These are phyloP conservation scores for Leavenworthia alabamica DNA, from an alignment of 345 rosid genomes.

Conservation along the genomic window DNA sequence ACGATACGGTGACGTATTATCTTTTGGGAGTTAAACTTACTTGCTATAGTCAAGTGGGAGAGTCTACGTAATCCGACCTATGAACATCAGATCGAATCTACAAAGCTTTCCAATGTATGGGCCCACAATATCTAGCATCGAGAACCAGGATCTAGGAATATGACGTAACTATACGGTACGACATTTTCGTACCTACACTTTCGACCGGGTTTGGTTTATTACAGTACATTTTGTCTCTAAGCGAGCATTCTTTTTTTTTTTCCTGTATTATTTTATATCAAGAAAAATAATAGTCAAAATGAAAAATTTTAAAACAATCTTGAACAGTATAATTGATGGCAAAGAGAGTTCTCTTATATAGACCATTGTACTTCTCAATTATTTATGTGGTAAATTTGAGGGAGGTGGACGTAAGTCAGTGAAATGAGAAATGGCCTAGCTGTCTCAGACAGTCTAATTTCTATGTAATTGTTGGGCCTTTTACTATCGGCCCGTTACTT, in stretches of 20 bases:
- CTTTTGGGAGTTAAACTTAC: background rate
- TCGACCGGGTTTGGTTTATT: background rate
- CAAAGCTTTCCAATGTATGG: background rate
- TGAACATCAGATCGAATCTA: slow-evolving; percentile 14
- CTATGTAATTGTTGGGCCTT: background rate
- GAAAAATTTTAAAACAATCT: background rate
- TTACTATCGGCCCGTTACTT: background rate
- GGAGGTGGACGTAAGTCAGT: background rate
- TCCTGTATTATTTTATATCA: background rate
- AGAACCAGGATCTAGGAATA: background rate
- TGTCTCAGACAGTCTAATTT: background rate
- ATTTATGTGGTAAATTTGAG: background rate
- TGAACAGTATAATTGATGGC: background rate
- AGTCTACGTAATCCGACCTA: background rate
- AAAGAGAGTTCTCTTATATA: background rate
- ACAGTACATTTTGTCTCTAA: background rate
- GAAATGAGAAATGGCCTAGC: background rate
- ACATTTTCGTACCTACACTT: background rate
- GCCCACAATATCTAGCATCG: slow-evolving; percentile 18
- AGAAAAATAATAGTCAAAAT: background rate
- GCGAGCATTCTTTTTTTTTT: background rate
- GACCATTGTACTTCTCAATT: background rate
- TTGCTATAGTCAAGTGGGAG: slow-evolving; percentile 8
- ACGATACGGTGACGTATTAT: background rate
- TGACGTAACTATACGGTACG: background rate